phyloP scores from a whole-genome alignment of 2,329 filamentous ascomycete genomes.

The Penicillium sclerotigenum region DNA sequence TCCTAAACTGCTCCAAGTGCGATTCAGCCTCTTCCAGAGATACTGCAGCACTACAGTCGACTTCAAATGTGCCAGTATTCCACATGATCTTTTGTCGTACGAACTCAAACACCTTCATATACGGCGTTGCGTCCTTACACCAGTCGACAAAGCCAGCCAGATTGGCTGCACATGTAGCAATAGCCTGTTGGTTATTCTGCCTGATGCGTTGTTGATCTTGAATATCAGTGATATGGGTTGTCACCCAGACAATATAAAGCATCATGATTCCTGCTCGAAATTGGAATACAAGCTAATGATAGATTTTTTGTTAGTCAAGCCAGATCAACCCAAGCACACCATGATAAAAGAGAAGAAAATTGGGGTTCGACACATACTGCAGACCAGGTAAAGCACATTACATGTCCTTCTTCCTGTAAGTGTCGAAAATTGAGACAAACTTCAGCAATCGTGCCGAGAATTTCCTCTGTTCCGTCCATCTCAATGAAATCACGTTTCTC shows the following conservation, averaged over 20 bases:
- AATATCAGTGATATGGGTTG: slow-evolving; percentile 9
- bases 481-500: slow-evolving; percentile 24
- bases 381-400: slow-evolving; percentile 31
- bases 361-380: slow-evolving; percentile 17
- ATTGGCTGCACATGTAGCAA: slow-evolving; percentile 20
- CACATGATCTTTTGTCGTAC: slow-evolving; percentile 14
- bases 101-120: slow-evolving; percentile 22
- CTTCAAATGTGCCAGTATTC: background rate
- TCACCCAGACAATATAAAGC: slow-evolving; percentile 27
- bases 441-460: slow-evolving; percentile 26
- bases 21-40: slow-evolving; percentile 14
- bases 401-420: slow-evolving; percentile 29
- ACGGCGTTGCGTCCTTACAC: slow-evolving; percentile 25
- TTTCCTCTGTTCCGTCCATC: slow-evolving; percentile 24
- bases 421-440: slow-evolving; percentile 26
- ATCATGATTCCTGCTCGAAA: slow-evolving; percentile 28
- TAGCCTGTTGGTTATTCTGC: slow-evolving; percentile 18
- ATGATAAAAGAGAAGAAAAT: background rate
- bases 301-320: background rate
- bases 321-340: background rate
- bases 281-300: slow-evolving; percentile 27
- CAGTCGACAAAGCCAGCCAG: slow-evolving; percentile 23
- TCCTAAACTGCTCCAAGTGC: slow-evolving; percentile 22
- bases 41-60: background rate
- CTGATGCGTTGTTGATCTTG: slow-evolving; percentile 1